These are phyloP conservation scores for Pleurotus giganteus DNA, from an alignment of 768 basidiomycete species.

Conservation along the genomic window DNA sequence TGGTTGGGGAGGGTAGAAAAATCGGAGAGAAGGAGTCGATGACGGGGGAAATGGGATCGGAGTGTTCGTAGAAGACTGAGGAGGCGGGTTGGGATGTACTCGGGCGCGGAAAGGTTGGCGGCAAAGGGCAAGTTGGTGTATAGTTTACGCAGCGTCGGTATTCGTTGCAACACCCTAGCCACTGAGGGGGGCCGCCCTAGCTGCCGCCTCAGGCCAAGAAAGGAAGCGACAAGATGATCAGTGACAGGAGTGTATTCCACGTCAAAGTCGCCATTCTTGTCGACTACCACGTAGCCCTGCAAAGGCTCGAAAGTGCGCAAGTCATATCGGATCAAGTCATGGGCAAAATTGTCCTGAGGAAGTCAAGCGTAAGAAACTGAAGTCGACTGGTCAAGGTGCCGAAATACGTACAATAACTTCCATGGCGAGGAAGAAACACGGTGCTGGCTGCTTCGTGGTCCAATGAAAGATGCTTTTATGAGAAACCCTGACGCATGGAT, in stretches of 20 bases:
- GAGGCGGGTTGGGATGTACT: conserved; percentile 92
- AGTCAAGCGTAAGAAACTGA: conserved; percentile 3
- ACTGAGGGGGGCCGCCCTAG: conserved; percentile 59
- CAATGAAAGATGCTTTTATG: conserved; percentile 88
- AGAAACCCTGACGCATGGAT: conserved; percentile 66
- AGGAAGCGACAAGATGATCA: conserved; percentile 81
- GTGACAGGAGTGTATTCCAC: conserved; percentile 80
- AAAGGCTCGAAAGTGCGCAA: conserved; percentile 74
- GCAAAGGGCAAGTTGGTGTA: conserved; percentile 80
- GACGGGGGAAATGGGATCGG: conserved; percentile 81
- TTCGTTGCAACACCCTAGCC: conserved; percentile 51
- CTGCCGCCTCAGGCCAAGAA: conserved; percentile 64
- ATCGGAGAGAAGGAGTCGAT: conserved; percentile 92
- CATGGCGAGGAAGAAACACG: conserved; percentile 92
- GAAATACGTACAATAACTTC: conserved; percentile 83
- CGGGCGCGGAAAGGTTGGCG: conserved; percentile 82
- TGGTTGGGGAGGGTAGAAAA: conserved; percentile 87
- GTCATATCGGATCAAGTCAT: conserved; percentile 93
- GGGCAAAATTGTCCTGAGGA: conserved; percentile 89
- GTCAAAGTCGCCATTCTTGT: conserved; percentile 78
- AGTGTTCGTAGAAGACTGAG: conserved; percentile 82
- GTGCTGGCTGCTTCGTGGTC: conserved; percentile 69
- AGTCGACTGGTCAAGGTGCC: background rate
- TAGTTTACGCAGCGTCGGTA: conserved; percentile 56
- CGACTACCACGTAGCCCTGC: conserved; percentile 80